A percentile compares a stretch with the other conserved stretches of the same genome.
phyloP scores from a whole-genome alignment of 1,284 basidiomycete species.

The Melampsora americana region DNA sequence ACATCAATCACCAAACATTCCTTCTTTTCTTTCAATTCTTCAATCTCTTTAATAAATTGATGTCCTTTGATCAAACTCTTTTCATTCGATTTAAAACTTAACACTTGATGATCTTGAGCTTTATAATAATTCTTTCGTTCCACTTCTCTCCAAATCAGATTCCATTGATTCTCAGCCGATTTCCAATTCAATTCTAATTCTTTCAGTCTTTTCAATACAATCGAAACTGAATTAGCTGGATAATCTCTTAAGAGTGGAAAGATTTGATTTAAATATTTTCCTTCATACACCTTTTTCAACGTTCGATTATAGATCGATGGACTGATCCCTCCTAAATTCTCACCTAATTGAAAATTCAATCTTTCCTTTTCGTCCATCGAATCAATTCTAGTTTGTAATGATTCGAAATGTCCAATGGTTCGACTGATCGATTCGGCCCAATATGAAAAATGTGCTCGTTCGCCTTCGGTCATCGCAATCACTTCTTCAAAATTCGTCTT shows the following conservation, averaged over 20 bases:
- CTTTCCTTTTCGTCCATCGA: conserved; percentile 30
- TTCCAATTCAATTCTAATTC: conserved; percentile 43
- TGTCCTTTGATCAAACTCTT: conserved; percentile 40
- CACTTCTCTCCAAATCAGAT: conserved; percentile 44
- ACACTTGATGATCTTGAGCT: conserved; percentile 44
- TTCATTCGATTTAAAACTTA: conserved; percentile 42
- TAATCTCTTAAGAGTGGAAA: conserved; percentile 39
- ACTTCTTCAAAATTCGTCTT: conserved; percentile 45
- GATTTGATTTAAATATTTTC: conserved; percentile 34
- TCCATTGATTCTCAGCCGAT: conserved; percentile 43
- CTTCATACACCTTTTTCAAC: conserved; percentile 34
- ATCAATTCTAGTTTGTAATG: conserved; percentile 29
- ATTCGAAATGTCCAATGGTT: conserved; percentile 43
- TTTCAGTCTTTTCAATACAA: conserved; percentile 34
- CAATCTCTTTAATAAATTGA: conserved; percentile 40
- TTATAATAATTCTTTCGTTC: conserved; percentile 44
- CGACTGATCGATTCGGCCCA: conserved; percentile 44
- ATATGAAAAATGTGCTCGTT: conserved; percentile 41
- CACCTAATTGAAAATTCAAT: conserved; percentile 24
- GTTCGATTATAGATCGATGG: conserved; percentile 44
- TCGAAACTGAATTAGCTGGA: conserved; percentile 37
- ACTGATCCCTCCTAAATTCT: conserved; percentile 41
- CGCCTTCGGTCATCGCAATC: conserved; percentile 44
- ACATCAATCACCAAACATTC: conserved; percentile 17
- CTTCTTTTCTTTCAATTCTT: conserved; percentile 31